phyloP scores from a whole-genome alignment of 345 rosid genomes.

The Arabidopsis arenosa region DNA sequence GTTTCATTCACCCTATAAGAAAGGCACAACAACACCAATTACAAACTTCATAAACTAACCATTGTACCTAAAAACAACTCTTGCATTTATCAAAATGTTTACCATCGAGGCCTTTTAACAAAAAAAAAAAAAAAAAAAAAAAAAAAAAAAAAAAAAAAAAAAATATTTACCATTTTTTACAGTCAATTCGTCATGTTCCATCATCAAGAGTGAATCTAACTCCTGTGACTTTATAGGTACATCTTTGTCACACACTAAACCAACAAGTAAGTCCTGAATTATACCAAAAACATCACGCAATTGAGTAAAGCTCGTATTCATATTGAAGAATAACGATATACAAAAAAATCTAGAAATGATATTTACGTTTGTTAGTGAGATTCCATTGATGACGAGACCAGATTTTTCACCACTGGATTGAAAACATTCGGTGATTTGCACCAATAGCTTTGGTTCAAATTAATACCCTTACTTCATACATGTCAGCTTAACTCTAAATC shows the following conservation, averaged over 20 bases:
- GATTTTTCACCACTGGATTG: constrained; percentile 84
- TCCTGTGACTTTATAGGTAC: constrained; percentile 70
- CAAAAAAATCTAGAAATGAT: neutral
- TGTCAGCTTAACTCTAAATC: too few species aligned
- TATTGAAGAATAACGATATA: neutral
- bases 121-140: too few species aligned
- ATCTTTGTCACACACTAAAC: constrained; percentile 68
- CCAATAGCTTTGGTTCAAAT: too few species aligned
- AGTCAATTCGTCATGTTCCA: constrained; percentile 82
- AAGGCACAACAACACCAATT: neutral
- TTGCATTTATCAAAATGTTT: constrained; percentile 7
- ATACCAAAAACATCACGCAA: neutral
- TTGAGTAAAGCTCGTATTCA: neutral
- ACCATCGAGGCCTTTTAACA: too few species aligned
- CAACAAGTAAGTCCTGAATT: constrained; percentile 73
- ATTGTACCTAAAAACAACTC: neutral
- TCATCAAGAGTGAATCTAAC: constrained; percentile 74
- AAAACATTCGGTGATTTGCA: constrained; percentile 74
- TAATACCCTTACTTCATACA: too few species aligned
- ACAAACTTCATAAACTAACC: neutral
- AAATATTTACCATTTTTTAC: constrained; percentile 75
- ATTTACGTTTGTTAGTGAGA: constrained; percentile 54
- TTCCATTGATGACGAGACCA: constrained; percentile 62
- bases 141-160: too few species aligned
- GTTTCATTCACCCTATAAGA: constrained; percentile 72